Percentiles rank a stretch among this genome's conserved stretches.
Evolutionary conservation across 495 filamentous ascomycete genomes (phyloP).

Genomic region (Hyaloscypha bicolor): DNA sequence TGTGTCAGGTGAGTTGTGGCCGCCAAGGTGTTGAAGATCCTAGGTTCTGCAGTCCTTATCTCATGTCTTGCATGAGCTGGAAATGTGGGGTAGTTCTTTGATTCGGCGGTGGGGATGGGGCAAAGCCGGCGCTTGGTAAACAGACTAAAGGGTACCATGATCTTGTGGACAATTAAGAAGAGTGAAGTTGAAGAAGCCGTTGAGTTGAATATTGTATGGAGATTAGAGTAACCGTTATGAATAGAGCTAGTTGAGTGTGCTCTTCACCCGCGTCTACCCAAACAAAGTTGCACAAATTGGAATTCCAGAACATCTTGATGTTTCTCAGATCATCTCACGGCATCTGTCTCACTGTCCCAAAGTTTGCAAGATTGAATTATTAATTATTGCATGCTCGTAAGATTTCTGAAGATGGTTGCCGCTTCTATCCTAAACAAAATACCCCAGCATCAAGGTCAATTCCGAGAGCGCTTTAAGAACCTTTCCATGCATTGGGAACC

Average conservation of each 20-base stretch:
- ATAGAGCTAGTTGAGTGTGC: too few relatives aligned
- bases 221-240: too few relatives aligned
- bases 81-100: not conserved
- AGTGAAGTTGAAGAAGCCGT: not conserved
- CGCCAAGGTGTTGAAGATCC: not conserved
- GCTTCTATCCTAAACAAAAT: not conserved
- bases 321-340: too few relatives aligned
- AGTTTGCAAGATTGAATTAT: too few relatives aligned
- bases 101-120: not conserved
- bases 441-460: not conserved
- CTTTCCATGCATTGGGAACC: constrained; percentile 12
- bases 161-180: not conserved
- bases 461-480: not conserved
- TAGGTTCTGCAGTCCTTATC: not conserved
- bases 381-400: too few relatives aligned
- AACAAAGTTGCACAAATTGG: too few relatives aligned
- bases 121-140: not conserved
- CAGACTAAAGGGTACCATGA: too few relatives aligned
- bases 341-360: too few relatives aligned
- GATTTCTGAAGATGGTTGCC: too few relatives aligned
- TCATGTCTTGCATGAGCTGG: not conserved
- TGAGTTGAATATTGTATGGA: too few relatives aligned
- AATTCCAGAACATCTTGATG: too few relatives aligned
- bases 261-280: too few relatives aligned
- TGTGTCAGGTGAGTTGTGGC: not conserved